Conservation (phyloP, 1,139 yeast genomes). For the Eremothecium sinecaudum region DNA sequence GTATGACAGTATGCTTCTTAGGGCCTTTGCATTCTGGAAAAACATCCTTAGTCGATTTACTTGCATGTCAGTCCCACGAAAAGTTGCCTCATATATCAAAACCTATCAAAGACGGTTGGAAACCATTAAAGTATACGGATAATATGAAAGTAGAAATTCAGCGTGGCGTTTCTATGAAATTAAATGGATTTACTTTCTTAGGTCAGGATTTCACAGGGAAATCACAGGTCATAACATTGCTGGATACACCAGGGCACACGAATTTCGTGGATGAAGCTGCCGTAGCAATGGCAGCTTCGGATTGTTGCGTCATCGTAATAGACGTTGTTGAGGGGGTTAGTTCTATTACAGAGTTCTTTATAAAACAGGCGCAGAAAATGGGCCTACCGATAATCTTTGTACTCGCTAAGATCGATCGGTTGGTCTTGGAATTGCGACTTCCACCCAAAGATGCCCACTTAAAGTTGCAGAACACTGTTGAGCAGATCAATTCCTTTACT, state of each 20-base stretch:
- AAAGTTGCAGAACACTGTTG: slow-evolving; percentile 55
- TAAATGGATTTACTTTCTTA: slow-evolving; percentile 55
- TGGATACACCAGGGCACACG: slow-evolving; percentile 90
- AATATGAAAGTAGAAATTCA: slow-evolving; percentile 59
- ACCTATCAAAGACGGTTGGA: slow-evolving; percentile 30
- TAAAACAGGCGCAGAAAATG: slow-evolving; percentile 17
- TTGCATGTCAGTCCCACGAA: slow-evolving; percentile 58
- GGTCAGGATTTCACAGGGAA: slow-evolving; percentile 47
- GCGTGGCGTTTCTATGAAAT: slow-evolving; percentile 60
- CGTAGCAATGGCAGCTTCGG: slow-evolving; percentile 49
- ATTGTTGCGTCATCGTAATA: slow-evolving; percentile 60
- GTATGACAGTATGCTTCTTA: slow-evolving; percentile 70
- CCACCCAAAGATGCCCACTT: slow-evolving; percentile 67
- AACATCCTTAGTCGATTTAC: slow-evolving; percentile 63
- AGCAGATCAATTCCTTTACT: slow-evolving; percentile 51
- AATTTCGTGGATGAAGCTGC: slow-evolving; percentile 71
- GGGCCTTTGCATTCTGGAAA: slow-evolving; percentile 87
- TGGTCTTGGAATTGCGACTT: slow-evolving; percentile 64
- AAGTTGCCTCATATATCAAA: slow-evolving; percentile 29
- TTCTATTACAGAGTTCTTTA: slow-evolving; percentile 20
- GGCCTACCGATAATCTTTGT: slow-evolving; percentile 49
- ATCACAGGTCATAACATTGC: slow-evolving; percentile 50
- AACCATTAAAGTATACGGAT: slow-evolving; percentile 46
- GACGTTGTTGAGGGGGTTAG: slow-evolving; percentile 81
- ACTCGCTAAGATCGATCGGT: slow-evolving; percentile 76